Conservation (phyloP, 2,329 filamentous ascomycete genomes). For the Anisogramma anomala region DNA sequence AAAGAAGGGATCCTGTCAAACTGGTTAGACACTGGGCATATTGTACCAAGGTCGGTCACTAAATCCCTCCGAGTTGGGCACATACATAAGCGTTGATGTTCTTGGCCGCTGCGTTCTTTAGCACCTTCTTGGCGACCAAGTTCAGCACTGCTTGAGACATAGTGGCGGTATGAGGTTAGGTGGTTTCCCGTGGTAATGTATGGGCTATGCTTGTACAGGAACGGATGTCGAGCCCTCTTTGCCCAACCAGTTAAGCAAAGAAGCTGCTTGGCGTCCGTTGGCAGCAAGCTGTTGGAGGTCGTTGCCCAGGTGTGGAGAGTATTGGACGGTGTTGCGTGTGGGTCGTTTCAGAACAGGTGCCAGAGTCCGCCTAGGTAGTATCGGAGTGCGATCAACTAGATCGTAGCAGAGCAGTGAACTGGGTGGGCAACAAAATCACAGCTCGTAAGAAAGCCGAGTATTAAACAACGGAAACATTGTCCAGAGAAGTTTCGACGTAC, state of each 20-base stretch:
- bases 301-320: background rate
- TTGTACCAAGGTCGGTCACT: background rate
- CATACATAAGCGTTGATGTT: constrained; percentile 8
- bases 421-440: too few relatives aligned
- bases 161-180: constrained; percentile 57
- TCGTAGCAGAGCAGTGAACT: too few relatives aligned
- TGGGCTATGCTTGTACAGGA: background rate
- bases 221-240: too few relatives aligned
- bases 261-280: background rate
- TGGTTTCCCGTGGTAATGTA: constrained; percentile 35
- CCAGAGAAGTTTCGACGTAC: too few relatives aligned
- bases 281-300: background rate
- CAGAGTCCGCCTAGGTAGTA: background rate
- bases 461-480: background rate
- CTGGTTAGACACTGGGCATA: too few relatives aligned
- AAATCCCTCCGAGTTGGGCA: background rate
- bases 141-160: constrained; percentile 22
- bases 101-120: constrained; percentile 2
- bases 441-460: background rate
- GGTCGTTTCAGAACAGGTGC: background rate
- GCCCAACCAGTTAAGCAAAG: too few relatives aligned
- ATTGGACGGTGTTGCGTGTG: background rate
- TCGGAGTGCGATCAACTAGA: too few relatives aligned
- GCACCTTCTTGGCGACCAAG: constrained; percentile 9
- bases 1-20: constrained; percentile 10